Evolutionary conservation across 495 filamentous ascomycete genomes (phyloP), one percentile per base, ranked within the genome.

Genomic region (Xylaria bambusicola): DNA sequence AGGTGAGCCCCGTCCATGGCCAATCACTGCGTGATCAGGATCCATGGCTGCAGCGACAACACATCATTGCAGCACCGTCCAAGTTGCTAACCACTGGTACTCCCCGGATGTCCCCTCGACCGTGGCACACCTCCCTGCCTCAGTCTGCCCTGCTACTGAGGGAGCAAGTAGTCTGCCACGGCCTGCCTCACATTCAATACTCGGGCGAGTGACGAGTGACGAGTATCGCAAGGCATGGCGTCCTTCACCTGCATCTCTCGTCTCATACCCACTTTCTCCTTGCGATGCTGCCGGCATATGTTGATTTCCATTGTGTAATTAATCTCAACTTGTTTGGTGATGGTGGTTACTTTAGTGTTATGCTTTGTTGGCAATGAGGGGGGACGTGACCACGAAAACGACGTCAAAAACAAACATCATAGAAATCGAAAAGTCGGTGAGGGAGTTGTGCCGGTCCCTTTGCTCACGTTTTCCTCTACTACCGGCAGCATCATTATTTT

Each of bases 11-110:
- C 64, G 63, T 57, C 63, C 49, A 66, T 48, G 62, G 53, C 61
- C 68, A 68, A 70, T 70, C 67, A 60, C 59, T 52, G 50, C 41
- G 18, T 48, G 47, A 46, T 23, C 52, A 44, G 48, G 48, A 36
- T 42, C 62, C 36, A 44, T 44, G 54, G 60, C 60, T 62, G 58
- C 42, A 64, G 65, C 63, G 58, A 61, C 68, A 70, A 58, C 68
- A 35, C 65, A 70, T 68, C 67, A 62, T 50, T 62, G 61, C 65
- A 62, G 57, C 49, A 53, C 47, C 48, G 26, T 7, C n/a, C 38
- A 40, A 27, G 15, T 29, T 41, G 38, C 40, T 44, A 47, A 17
- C 29, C 46, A 17, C 6, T 41, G 49, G 38, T 27, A 36, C 29
- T 41, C 56, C 36, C 29, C 36, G 56, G 12, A 33, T 47, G 21